phyloP scores from a whole-genome alignment of 2,329 filamentous ascomycete species.

The Neospermospora avenae region DNA sequence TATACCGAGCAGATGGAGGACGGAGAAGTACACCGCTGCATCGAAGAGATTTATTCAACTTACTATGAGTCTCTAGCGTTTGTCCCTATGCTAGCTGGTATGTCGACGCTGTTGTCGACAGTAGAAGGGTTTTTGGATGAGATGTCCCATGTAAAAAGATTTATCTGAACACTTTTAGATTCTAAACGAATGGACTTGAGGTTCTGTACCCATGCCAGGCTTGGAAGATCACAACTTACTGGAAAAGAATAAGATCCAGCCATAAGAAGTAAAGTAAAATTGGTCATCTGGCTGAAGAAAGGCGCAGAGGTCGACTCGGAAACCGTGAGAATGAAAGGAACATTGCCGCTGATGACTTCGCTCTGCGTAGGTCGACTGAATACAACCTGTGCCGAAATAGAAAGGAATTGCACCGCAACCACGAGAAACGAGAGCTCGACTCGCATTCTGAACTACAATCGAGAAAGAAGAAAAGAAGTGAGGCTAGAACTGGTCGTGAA shows the following conservation, averaged over 20 bases:
- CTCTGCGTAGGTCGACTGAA: conserved; percentile 11
- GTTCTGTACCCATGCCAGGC: too few species aligned
- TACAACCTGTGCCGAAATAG: conserved; percentile 11
- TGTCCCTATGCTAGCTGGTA: conserved; percentile 12
- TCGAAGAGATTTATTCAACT: neutral
- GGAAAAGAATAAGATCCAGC: conserved; percentile 14
- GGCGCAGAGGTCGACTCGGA: conserved; percentile 11
- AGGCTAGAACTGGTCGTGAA: neutral
- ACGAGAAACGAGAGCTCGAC: conserved; percentile 5
- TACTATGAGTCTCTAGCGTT: conserved; percentile 13
- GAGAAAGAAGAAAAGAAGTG: neutral
- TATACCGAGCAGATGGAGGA: neutral
- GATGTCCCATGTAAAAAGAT: conserved; percentile 17
- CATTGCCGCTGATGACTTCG: conserved; percentile 14
- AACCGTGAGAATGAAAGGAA: conserved; percentile 14
- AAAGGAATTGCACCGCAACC: conserved; percentile 8
- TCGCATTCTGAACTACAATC: conserved; percentile 11
- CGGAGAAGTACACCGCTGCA: neutral
- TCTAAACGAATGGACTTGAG: neutral
- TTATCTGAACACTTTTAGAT: conserved; percentile 6
- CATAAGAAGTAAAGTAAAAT: conserved; percentile 13
- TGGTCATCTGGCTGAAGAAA: conserved; percentile 19
- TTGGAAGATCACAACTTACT: conserved; percentile 8
- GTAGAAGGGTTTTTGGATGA: conserved; percentile 12
- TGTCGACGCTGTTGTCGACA: conserved; percentile 13